These are phyloP conservation scores for Talaromyces piceae DNA, from an alignment of 2,329 filamentous ascomycete species.

Conservation along the genomic window DNA sequence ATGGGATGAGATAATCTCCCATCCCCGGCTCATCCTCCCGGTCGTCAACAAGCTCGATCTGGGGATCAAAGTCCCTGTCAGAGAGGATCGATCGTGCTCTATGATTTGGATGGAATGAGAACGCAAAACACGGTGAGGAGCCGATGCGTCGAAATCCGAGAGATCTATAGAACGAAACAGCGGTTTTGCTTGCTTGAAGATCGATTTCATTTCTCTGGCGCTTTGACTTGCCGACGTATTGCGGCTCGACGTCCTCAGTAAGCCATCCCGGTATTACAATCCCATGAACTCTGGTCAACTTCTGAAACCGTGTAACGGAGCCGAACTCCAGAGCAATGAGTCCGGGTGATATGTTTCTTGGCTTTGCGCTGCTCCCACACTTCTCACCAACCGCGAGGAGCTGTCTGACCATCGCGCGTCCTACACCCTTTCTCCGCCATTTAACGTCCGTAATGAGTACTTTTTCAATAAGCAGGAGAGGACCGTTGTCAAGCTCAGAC, in stretches of 20 bases:
- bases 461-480: constrained; percentile 24
- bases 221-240: constrained; percentile 14
- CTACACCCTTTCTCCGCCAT: constrained; percentile 25
- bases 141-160: constrained; percentile 16
- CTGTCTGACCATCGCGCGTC: constrained; percentile 17
- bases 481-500: constrained; percentile 21
- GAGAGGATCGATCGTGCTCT: constrained; percentile 10
- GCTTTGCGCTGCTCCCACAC: background rate
- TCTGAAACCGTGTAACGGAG: background rate
- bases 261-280: constrained; percentile 14
- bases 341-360: background rate
- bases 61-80: constrained; percentile 2
- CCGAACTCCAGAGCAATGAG: background rate
- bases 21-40: background rate
- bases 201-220: constrained; percentile 8
- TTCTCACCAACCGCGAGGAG: constrained; percentile 1
- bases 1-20: constrained; percentile 1
- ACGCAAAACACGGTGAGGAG: constrained; percentile 15
- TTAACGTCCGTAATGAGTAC: constrained; percentile 16
- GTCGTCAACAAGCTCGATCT: background rate
- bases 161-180: constrained; percentile 17
- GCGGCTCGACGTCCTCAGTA: constrained; percentile 12
- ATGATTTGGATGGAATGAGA: constrained; percentile 15
- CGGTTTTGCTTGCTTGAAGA: constrained; percentile 3
- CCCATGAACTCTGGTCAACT: constrained; percentile 13